Percentiles rank a stretch among this genome's conserved stretches.
Evolutionary conservation across 2,329 filamentous ascomycete genomes (phyloP).

Genomic region (Graphium sp.): DNA sequence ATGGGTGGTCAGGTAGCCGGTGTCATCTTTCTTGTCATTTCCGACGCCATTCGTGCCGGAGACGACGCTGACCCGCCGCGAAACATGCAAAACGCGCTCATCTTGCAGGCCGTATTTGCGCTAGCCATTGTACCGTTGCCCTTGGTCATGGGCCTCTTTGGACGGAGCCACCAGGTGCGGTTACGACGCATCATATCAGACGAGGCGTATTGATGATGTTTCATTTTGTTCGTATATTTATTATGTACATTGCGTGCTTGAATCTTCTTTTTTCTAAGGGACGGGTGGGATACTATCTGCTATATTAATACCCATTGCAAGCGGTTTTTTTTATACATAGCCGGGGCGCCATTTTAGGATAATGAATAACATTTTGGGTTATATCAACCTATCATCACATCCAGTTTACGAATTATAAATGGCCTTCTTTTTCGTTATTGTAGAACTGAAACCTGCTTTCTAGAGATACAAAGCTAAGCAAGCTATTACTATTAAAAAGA

Average conservation of each 20-base stretch:
- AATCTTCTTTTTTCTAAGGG: neutral
- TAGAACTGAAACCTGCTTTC: neutral
- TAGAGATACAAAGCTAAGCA: no score
- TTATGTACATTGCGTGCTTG: neutral
- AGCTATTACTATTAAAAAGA: no score
- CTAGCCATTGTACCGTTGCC: conserved; percentile 49
- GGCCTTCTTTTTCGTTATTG: neutral
- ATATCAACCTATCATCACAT: no score
- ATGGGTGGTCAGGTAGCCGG: conserved; percentile 72
- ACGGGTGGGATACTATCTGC: neutral
- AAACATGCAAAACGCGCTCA: conserved; percentile 59
- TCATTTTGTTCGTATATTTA: neutral
- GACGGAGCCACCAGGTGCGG: conserved; percentile 30
- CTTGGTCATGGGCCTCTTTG: conserved; percentile 54
- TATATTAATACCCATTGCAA: neutral
- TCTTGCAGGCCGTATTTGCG: conserved; percentile 64
- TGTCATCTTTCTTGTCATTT: conserved; percentile 67
- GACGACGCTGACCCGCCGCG: conserved; percentile 36
- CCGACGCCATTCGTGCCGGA: conserved; percentile 53
- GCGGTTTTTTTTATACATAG: no score
- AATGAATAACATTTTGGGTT: no score
- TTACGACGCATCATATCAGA: conserved; percentile 26
- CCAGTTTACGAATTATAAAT: no score
- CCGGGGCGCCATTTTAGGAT: neutral
- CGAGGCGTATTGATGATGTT: conserved; percentile 6